phyloP scores from a whole-genome alignment of 2,329 filamentous ascomycete species.

The Nothophoma quercina region DNA sequence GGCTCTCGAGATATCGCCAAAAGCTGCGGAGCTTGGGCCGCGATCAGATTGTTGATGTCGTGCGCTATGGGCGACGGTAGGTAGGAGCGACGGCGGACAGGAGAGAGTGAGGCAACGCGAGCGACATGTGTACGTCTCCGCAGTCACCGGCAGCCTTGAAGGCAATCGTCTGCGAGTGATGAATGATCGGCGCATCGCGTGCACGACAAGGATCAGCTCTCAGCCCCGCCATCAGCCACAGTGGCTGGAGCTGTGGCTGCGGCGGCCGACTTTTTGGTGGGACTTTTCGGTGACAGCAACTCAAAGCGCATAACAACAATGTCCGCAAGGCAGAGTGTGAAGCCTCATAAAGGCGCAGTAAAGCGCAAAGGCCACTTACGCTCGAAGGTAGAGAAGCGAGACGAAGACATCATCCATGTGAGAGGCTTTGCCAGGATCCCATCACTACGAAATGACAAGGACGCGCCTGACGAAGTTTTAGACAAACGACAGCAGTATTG shows the following conservation, averaged over 20 bases:
- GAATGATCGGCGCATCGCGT: constrained; percentile 22
- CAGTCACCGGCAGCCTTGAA: constrained; percentile 16
- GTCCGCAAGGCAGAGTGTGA: constrained; percentile 21
- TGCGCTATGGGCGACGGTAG: constrained; percentile 21
- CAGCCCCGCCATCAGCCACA: constrained; percentile 34
- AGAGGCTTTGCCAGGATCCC: constrained; percentile 31
- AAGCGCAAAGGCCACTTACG: constrained; percentile 27
- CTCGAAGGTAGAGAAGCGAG: constrained; percentile 46
- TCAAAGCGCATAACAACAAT: constrained; percentile 15
- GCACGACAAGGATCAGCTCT: constrained; percentile 28
- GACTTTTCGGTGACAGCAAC: constrained; percentile 11
- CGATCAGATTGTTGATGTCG: neutral
- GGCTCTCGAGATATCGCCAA: constrained; percentile 16
- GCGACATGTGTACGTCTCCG: constrained; percentile 23
- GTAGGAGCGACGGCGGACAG: constrained; percentile 7
- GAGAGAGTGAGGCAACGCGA: constrained; percentile 5
- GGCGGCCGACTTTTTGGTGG: constrained; percentile 21
- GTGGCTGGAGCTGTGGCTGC: constrained; percentile 15
- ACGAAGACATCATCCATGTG: constrained; percentile 66
- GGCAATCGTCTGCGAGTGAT: constrained; percentile 14
- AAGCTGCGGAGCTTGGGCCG: constrained; percentile 29
- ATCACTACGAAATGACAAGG: neutral
- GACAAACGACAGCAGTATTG: constrained; percentile 91
- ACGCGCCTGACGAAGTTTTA: constrained; percentile 50
- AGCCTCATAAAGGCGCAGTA: constrained; percentile 17